These are phyloP conservation scores for Spatholobus suberectus DNA, from an alignment of 306 rosid genomes.

Conservation along the genomic window DNA sequence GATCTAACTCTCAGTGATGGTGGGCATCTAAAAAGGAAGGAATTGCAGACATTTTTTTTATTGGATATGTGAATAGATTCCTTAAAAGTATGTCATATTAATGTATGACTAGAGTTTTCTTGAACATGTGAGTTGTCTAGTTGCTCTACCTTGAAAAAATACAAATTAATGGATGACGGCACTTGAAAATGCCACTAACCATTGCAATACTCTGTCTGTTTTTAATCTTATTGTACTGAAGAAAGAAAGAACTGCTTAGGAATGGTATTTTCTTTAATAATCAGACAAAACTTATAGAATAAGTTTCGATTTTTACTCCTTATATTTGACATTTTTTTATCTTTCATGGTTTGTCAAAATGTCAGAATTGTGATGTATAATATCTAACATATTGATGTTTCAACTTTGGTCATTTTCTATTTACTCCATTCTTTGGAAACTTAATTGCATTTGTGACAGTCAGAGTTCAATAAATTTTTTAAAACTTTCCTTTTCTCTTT, in stretches of 20 bases:
- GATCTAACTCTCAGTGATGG: background rate
- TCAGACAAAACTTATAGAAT: background rate
- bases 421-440: background rate
- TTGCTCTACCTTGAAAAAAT: background rate
- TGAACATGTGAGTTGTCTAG: background rate
- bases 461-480: background rate
- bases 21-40: background rate
- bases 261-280: slow-evolving; percentile 9
- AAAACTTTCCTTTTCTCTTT: background rate
- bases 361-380: background rate
- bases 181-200: background rate
- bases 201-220: background rate
- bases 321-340: background rate
- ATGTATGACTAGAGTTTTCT: background rate
- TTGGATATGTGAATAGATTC: background rate
- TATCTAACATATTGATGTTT: background rate
- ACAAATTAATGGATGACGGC: background rate
- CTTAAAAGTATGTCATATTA: background rate
- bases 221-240: background rate
- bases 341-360: background rate
- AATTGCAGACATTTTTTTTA: background rate
- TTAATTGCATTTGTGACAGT: background rate
- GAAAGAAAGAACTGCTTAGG: background rate
- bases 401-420: background rate
- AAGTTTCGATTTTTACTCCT: background rate